Base-by-base conservation (phyloP, 2,329 filamentous ascomycete genomes). In the Aspergillus fumigatus region DNA sequence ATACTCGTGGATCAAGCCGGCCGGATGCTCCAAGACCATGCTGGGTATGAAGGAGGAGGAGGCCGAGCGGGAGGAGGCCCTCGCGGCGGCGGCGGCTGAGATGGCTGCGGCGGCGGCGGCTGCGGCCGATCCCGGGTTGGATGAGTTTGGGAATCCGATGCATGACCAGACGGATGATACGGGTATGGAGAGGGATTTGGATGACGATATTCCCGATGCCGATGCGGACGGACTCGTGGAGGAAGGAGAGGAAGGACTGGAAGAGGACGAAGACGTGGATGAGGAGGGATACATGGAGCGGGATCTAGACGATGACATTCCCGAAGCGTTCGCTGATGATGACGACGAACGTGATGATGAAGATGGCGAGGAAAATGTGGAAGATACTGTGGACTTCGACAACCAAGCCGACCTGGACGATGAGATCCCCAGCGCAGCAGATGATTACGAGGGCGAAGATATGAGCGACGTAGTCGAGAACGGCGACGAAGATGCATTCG, bases 21-120 rank as follows among this genome's bases (percentile, higher is more conserved):
- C 91, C 0, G 94, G 93, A 7, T 82, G 96, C 54, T 73, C 85
- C 56, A 99, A 97, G 80, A 96, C 93, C 1, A 84, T 96, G 58
- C 88, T 95, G 70, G 92, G 95, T 60, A 84, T 92, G 76, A 87
- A 89, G 45, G 94, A 99, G 75, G 94, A 99, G 77, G 86, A 88
- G 63, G 84, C 89, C 10, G 94, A 99, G 77, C 84, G 89, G 54
- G 88, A 93, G 70, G 94, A 99, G 73, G 89, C 92, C 58, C 84
- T 89, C 60, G 86, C 89, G 68, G 84, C 88, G 2, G 77, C 90
- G 4, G 84, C 88, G 55, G 82, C 89, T 67, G 90, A 95, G 68
- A 80, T 95, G 47, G 88, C 88, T 14, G 67, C 68, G 27, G 87
- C 89, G 68, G 83, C 88, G 4, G 76, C 90, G 10, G 84, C 88